These are phyloP conservation scores for Roridomyces roridus DNA, from an alignment of 768 basidiomycete species.

Conservation along the genomic window DNA sequence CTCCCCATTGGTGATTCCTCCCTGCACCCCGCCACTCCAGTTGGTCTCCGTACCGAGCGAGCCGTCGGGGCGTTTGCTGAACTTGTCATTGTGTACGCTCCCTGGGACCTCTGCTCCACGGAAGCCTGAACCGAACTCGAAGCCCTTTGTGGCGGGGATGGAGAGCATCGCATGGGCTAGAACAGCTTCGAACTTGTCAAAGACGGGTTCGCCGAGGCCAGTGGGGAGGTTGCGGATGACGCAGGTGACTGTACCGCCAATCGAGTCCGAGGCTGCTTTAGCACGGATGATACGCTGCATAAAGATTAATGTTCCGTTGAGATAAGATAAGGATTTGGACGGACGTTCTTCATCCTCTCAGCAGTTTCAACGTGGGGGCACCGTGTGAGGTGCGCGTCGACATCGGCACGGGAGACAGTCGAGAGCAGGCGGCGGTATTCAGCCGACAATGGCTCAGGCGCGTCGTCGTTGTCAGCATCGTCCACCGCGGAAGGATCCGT, in stretches of 20 bases:
- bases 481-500: constrained; percentile 47
- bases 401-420: constrained; percentile 83
- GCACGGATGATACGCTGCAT: constrained; percentile 89
- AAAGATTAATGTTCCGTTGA: constrained; percentile 13
- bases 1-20: constrained; percentile 97
- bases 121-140: constrained; percentile 98
- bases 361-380: constrained; percentile 93
- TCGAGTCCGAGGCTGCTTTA: constrained; percentile 90
- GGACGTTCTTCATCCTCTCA: constrained; percentile 87
- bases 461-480: constrained; percentile 65
- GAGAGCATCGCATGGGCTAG: constrained; percentile 98
- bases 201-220: constrained; percentile 96
- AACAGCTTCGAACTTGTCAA: constrained; percentile 97
- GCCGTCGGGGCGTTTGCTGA: constrained; percentile 69
- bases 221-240: constrained; percentile 90
- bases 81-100: constrained; percentile 91
- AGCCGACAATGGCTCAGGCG: constrained; percentile 76
- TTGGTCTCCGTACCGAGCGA: constrained; percentile 86
- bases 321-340: constrained; percentile 1
- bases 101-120: constrained; percentile 93
- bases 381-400: constrained; percentile 85
- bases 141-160: constrained; percentile 97
- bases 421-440: constrained; percentile 84
- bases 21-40: constrained; percentile 97
- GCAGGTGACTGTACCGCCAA: constrained; percentile 98